Evolutionary conservation across 2,329 filamentous ascomycete species (phyloP).

Genomic region (Sclerotinia subarctica): DNA sequence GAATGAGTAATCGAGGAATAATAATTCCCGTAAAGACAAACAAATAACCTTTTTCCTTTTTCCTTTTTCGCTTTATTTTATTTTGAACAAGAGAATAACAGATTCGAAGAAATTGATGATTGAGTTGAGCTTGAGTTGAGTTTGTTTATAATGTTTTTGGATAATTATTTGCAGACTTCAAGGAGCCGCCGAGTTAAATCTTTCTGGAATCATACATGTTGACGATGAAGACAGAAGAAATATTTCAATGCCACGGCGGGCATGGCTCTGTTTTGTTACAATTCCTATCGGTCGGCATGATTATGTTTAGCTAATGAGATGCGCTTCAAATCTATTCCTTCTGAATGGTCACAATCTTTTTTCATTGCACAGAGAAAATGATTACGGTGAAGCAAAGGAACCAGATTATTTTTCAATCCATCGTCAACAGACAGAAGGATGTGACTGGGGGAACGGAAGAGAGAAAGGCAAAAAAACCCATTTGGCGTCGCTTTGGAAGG

Average conservation of each 20-base stretch:
- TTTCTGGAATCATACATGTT: slow-evolving; percentile 35
- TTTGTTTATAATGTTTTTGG: slow-evolving; percentile 12
- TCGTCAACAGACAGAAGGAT: not conserved
- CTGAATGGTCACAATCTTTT: not conserved
- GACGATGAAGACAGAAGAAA: slow-evolving; percentile 26
- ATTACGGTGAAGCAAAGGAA: not conserved
- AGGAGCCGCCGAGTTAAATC: slow-evolving; percentile 35
- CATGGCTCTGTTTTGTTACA: slow-evolving; percentile 20
- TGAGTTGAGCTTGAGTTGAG: not conserved
- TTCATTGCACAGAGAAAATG: not conserved
- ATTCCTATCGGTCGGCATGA: not conserved
- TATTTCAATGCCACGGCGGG: slow-evolving; percentile 25
- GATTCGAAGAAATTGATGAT: not conserved
- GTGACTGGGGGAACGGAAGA: not conserved
- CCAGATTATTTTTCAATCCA: not conserved
- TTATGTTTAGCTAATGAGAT: slow-evolving; percentile 2
- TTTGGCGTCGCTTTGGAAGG: no score
- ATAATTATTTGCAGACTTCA: slow-evolving; percentile 35
- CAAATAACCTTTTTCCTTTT: not conserved
- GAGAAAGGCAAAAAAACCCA: not conserved
- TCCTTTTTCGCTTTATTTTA: not conserved
- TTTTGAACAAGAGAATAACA: not conserved
- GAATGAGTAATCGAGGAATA: not conserved
- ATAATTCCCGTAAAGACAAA: not conserved
- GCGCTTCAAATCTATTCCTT: not conserved